These are phyloP conservation scores for Aspergillus ochraceoroseus DNA, from an alignment of 2,329 filamentous ascomycete species.

Conservation along the genomic window DNA sequence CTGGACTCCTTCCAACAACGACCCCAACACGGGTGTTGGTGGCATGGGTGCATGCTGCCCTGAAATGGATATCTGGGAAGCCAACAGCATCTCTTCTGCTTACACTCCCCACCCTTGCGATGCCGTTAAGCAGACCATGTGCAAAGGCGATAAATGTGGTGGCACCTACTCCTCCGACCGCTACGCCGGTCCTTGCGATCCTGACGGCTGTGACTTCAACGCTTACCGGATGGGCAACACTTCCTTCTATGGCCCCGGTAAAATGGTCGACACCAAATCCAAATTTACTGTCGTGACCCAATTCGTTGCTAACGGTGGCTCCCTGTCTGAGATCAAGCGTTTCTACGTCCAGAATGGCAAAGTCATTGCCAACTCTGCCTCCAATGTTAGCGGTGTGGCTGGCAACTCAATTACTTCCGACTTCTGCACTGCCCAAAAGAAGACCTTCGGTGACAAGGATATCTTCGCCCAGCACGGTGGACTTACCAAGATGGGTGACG, in stretches of 20 bases:
- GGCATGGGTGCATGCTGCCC: constrained; percentile 58
- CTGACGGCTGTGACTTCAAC: constrained; percentile 69
- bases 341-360: constrained; percentile 61
- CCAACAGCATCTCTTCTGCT: constrained; percentile 60
- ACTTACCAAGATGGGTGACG: constrained; percentile 50
- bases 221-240: constrained; percentile 60
- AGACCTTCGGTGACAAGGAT: constrained; percentile 51
- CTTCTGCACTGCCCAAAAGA: constrained; percentile 56
- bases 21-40: constrained; percentile 52
- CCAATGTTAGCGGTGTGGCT: constrained; percentile 44
- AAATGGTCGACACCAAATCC: constrained; percentile 55
- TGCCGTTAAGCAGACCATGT: constrained; percentile 47
- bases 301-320: constrained; percentile 52
- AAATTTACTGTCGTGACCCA: constrained; percentile 64
- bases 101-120: constrained; percentile 62
- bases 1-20: constrained; percentile 49
- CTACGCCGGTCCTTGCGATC: constrained; percentile 60
- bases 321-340: constrained; percentile 57
- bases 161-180: constrained; percentile 50
- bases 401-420: constrained; percentile 53
- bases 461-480: constrained; percentile 54
- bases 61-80: constrained; percentile 68
- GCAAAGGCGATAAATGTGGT: constrained; percentile 50
- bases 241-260: constrained; percentile 57
- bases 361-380: constrained; percentile 53